Percentiles rank a stretch among this genome's conserved stretches.
phyloP scores from a whole-genome alignment of 2,329 filamentous ascomycete genomes.

The Pseudopyrenochaeta lycopersici region DNA sequence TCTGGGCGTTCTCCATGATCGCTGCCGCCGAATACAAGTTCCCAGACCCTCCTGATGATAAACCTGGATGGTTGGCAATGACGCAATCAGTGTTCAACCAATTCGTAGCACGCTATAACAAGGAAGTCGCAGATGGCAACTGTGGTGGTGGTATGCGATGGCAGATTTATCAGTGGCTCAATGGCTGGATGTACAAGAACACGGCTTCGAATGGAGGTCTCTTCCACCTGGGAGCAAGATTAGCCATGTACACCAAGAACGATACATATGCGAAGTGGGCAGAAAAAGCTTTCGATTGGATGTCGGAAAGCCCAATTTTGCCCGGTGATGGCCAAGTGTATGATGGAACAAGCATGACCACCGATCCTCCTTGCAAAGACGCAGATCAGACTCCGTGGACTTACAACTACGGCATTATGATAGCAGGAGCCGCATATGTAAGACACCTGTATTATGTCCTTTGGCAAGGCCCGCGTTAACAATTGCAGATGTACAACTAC shows the following conservation, averaged over 20 bases:
- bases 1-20: constrained; percentile 67
- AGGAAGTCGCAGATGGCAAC: constrained; percentile 26
- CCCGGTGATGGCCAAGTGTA: constrained; percentile 36
- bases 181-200: constrained; percentile 51
- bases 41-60: constrained; percentile 48
- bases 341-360: constrained; percentile 35
- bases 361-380: constrained; percentile 32
- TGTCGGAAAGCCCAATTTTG: constrained; percentile 36
- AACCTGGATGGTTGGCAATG: constrained; percentile 56
- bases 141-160: constrained; percentile 49
- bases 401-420: constrained; percentile 50
- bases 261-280: constrained; percentile 48
- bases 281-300: constrained; percentile 47
- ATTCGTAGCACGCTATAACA: constrained; percentile 45
- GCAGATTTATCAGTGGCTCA: constrained; percentile 48
- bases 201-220: constrained; percentile 50
- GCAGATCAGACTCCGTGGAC: constrained; percentile 46
- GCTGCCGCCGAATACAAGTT: constrained; percentile 63
- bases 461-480: constrained; percentile 8
- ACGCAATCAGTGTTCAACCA: constrained; percentile 53
- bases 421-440: constrained; percentile 46
- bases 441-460: neutral
- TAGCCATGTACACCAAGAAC: constrained; percentile 50
- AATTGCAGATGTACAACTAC: constrained; percentile 49
- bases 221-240: constrained; percentile 48